phyloP scores from a whole-genome alignment of 306 rosid species.

The Corylus avellana region DNA sequence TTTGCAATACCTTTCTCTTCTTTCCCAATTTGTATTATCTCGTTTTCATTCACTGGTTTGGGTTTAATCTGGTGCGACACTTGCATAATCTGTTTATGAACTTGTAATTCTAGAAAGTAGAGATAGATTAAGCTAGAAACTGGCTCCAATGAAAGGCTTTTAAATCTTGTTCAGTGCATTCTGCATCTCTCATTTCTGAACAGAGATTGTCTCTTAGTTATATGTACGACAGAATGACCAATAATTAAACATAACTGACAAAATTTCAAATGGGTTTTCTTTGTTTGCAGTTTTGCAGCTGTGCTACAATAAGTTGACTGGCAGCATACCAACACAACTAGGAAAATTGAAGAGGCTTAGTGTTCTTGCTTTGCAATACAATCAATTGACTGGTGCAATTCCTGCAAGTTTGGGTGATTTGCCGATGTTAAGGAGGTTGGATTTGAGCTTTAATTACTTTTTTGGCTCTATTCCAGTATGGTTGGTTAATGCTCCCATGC shows the following conservation, averaged over 20 bases:
- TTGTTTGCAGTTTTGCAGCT: constrained; percentile 78
- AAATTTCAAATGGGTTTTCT: constrained; percentile 6
- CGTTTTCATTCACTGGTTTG: not conserved
- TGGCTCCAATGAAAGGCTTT: not conserved
- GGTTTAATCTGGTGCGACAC: not conserved
- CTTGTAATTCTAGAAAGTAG: too few species aligned
- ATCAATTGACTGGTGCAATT: constrained; percentile 70
- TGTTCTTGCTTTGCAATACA: constrained; percentile 77
- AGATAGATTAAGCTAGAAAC: constrained; percentile 4
- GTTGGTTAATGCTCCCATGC: constrained; percentile 58
- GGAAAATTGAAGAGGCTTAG: constrained; percentile 55
- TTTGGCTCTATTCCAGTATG: constrained; percentile 79
- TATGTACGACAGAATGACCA: not conserved
- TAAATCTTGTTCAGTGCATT: not conserved
- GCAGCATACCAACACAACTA: constrained; percentile 68
- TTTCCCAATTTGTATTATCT: not conserved
- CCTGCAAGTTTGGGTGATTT: constrained; percentile 86
- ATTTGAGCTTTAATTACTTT: constrained; percentile 70
- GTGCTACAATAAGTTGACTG: constrained; percentile 72
- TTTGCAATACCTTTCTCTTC: not conserved
- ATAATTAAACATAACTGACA: not conserved
- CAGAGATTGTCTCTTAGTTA: not conserved
- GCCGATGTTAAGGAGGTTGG: constrained; percentile 55
- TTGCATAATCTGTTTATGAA: not conserved
- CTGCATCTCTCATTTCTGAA: not conserved